phyloP scores from a whole-genome alignment of 805 yeast species.

The Cephaloascus albidus region DNA sequence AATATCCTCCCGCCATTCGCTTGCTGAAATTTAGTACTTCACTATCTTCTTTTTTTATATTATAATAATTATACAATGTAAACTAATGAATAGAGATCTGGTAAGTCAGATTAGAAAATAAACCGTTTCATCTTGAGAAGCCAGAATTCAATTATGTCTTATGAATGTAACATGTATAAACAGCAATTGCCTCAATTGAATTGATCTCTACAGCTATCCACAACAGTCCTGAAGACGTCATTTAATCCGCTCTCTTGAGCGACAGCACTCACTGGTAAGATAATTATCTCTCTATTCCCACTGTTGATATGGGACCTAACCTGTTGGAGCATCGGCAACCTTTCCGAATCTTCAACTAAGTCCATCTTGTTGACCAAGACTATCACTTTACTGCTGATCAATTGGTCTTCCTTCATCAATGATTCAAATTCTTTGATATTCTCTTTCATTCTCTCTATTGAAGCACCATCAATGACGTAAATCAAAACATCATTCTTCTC shows the following conservation, averaged over 20 bases:
- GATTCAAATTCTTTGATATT: conserved; percentile 55
- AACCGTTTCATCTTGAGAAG: too few species aligned
- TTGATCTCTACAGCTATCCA: neutral
- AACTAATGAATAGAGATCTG: too few species aligned
- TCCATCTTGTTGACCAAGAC: conserved; percentile 74
- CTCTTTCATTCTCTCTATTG: conserved; percentile 54
- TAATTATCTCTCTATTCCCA: neutral
- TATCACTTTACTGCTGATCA: conserved; percentile 61
- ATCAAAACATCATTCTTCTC: conserved; percentile 66
- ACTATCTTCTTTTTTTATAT: too few species aligned
- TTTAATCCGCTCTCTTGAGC: neutral
- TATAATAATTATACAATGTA: too few species aligned
- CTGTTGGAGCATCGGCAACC: conserved; percentile 5
- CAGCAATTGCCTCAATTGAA: too few species aligned
- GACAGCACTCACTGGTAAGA: neutral
- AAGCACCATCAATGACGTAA: conserved; percentile 77
- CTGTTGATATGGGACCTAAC: neutral
- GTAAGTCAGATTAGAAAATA: too few species aligned
- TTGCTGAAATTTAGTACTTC: too few species aligned
- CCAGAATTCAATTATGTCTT: too few species aligned
- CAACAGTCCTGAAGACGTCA: neutral
- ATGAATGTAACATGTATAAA: too few species aligned
- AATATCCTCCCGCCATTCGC: too few species aligned
- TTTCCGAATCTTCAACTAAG: conserved; percentile 22
- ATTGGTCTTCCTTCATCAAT: conserved; percentile 55